These are phyloP conservation scores for Panellus pusillus DNA, from an alignment of 768 basidiomycete genomes.

Conservation along the genomic window DNA sequence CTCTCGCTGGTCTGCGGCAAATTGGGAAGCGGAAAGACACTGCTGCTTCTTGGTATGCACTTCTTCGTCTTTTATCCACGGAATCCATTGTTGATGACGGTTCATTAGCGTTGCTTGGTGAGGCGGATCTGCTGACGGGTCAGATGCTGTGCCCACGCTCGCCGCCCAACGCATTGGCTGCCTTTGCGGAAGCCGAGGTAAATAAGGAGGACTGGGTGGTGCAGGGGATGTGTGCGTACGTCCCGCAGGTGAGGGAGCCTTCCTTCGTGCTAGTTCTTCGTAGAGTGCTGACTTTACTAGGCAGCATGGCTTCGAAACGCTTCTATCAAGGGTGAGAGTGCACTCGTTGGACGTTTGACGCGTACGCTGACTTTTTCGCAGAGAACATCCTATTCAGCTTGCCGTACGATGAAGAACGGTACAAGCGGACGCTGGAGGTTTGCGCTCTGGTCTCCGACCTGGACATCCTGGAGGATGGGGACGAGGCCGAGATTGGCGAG, in stretches of 20 bases:
- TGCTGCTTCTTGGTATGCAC: conserved; percentile 64
- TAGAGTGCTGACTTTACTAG: conserved; percentile 28
- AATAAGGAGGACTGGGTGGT: conserved; percentile 73
- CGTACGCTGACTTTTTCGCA: conserved; percentile 11
- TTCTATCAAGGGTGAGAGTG: conserved; percentile 51
- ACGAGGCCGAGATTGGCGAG: conserved; percentile 86
- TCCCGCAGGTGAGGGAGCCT: conserved; percentile 59
- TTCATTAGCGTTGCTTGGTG: conserved; percentile 71
- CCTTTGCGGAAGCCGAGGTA: conserved; percentile 44
- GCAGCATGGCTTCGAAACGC: conserved; percentile 74
- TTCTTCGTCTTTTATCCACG: neutral
- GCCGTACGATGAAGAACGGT: conserved; percentile 72
- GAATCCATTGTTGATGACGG: neutral
- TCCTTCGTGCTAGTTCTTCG: conserved; percentile 40
- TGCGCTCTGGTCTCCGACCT: conserved; percentile 74
- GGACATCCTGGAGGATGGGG: conserved; percentile 83
- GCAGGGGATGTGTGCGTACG: conserved; percentile 79
- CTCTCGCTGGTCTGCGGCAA: conserved; percentile 87
- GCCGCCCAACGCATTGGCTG: conserved; percentile 74
- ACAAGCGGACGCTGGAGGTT: conserved; percentile 73
- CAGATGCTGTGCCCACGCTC: conserved; percentile 83
- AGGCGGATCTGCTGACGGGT: conserved; percentile 82
- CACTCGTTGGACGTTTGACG: too few relatives aligned
- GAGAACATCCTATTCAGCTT: conserved; percentile 79
- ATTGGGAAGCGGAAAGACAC: conserved; percentile 85